Base-by-base conservation (phyloP, 2,329 filamentous ascomycete genomes). In the Colletotrichum viniferum region DNA sequence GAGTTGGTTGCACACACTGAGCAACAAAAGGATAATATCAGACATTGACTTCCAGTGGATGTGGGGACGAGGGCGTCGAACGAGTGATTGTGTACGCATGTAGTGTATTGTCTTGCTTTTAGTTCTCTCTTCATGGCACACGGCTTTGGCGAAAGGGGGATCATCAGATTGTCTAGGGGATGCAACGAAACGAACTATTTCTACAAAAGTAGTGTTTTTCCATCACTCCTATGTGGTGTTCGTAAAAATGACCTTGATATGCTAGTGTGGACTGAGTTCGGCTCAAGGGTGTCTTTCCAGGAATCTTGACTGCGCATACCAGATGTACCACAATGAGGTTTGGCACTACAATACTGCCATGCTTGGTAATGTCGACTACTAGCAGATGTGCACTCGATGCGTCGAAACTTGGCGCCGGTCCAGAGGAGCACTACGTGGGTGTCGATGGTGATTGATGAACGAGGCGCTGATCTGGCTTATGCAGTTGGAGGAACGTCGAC, bases 161-260 rank as follows among this genome's bases (percentile, higher is more conserved):
- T 65, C 73, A 76, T 76, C 76, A 77, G 76, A 77, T 76, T 77
- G 76, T 66, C 71, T 74, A 55, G 71, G 74, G 65, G 74, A 71
- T 16, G 71, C 36, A 56, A 56, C 36, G 58, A 48, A 74, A 62
- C 56, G n/a, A 74, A 61, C 28, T 62, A 34, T 74, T 66, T 52
- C 56, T 60, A 69, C 60, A 13, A 16, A 52, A 52, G 43, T 10
- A 52, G 43, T 3, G 10, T 18, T n/a, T 14, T 24, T 38, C 13
- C 13, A 7, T 48, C 21, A 14, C 4, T 43, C n/a, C 13, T n/a
- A 24, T 9, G n/a, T 12, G 18, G 13, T 18, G 5, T 32, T 14
- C 5, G 61, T 67, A 48, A 58, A 24, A 10, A 52, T 52, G 43
- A 13, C 21, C 6, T 21, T 52, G n/a, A 5, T 24, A 21, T n/a